phyloP scores from a whole-genome alignment of 2,329 filamentous ascomycete species.

The Colletotrichum sublineola region DNA sequence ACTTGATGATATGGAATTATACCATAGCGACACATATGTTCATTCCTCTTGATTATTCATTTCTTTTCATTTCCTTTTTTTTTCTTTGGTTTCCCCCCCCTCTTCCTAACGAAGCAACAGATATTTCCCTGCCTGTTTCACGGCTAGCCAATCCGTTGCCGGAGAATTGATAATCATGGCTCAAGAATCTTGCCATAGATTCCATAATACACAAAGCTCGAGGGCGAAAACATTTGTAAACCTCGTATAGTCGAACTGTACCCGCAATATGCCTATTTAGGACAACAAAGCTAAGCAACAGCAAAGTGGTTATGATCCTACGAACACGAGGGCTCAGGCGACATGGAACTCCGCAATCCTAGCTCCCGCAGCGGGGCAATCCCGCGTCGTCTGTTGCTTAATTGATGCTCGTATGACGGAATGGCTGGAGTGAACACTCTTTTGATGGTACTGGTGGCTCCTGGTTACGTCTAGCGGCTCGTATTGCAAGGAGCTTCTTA shows the following conservation, averaged over 20 bases:
- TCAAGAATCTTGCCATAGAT: background rate
- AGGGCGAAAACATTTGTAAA: background rate
- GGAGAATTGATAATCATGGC: too few relatives aligned
- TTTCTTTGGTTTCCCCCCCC: too few relatives aligned
- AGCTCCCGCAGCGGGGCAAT: background rate
- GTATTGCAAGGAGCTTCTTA: background rate
- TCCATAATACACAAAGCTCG: background rate
- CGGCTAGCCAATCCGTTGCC: background rate
- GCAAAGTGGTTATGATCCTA: background rate
- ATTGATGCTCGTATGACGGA: too few relatives aligned
- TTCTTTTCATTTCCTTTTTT: background rate
- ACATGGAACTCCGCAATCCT: constrained; percentile 3
- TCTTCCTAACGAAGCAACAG: background rate
- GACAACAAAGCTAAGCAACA: background rate
- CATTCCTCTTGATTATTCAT: background rate
- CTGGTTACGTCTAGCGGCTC: background rate
- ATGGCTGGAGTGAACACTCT: background rate
- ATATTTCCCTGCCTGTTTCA: too few relatives aligned
- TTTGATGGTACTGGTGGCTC: background rate
- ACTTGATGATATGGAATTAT: background rate
- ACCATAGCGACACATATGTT: background rate
- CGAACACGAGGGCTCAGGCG: background rate
- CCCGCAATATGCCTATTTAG: background rate
- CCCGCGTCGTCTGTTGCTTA: background rate
- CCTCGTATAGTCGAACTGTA: background rate